These are phyloP conservation scores for Penicillium argentinense DNA, from an alignment of 495 filamentous ascomycete genomes.

Conservation along the genomic window DNA sequence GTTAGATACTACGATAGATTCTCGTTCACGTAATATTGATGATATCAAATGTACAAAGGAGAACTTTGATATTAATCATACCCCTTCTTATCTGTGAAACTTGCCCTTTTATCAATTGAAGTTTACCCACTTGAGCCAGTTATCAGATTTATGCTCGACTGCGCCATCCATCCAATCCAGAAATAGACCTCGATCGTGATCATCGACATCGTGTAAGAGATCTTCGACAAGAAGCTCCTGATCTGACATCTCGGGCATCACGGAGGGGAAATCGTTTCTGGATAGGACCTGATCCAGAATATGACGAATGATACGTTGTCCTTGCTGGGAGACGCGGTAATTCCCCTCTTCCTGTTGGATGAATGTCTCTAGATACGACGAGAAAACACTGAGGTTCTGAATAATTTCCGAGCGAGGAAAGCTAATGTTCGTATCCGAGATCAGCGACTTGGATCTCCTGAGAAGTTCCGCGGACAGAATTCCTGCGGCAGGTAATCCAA, in stretches of 20 bases:
- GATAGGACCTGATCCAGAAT: constrained; percentile 30
- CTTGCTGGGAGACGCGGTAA: constrained; percentile 19
- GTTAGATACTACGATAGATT: no score
- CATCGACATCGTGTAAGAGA: constrained; percentile 10
- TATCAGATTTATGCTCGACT: constrained; percentile 7
- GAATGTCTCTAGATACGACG: constrained; percentile 24
- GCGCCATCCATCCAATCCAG: constrained; percentile 14
- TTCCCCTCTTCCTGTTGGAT: constrained; percentile 21
- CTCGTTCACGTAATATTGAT: no score
- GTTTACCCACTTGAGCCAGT: constrained; percentile 14
- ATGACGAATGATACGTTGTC: constrained; percentile 21
- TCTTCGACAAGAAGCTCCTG: not conserved
- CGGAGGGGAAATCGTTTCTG: not conserved
- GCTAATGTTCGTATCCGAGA: not conserved
- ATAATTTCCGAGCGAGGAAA: constrained; percentile 58
- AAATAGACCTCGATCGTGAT: constrained; percentile 13
- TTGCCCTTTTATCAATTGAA: constrained; percentile 6
- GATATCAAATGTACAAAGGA: no score
- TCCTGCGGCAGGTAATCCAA: constrained; percentile 53
- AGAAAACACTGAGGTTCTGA: constrained; percentile 57
- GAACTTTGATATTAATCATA: no score
- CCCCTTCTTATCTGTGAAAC: no score
- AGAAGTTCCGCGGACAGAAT: constrained; percentile 58
- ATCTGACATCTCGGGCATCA: not conserved
- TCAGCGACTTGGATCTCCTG: constrained; percentile 10